Evolutionary conservation across 2,329 filamentous ascomycete species (phyloP).

Genomic region (Fusarium camptoceras): DNA sequence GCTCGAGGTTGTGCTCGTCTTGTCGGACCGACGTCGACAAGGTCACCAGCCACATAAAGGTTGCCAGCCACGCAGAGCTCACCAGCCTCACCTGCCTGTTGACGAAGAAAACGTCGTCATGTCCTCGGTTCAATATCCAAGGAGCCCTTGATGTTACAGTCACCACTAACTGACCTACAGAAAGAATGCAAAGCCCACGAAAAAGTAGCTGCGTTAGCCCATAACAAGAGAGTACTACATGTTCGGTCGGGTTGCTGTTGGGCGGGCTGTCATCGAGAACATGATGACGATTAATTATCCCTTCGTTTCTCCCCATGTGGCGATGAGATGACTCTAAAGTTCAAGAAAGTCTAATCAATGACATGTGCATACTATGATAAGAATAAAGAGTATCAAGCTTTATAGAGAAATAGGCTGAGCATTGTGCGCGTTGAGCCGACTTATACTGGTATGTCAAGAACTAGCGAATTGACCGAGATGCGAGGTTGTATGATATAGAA

Average conservation of each 20-base stretch:
- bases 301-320: neutral
- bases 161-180: rapidly evolving
- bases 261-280: neutral
- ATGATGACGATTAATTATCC: neutral
- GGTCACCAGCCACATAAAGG: neutral
- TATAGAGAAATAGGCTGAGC: neutral
- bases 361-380: rapidly evolving
- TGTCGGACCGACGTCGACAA: neutral
- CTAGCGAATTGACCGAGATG: neutral
- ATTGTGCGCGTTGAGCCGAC: neutral
- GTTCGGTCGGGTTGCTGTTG: neutral
- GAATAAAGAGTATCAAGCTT: neutral
- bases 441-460: neutral
- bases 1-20: too few species aligned
- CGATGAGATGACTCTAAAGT: rapidly evolving
- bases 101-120: too few species aligned
- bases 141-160: too few species aligned
- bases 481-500: neutral
- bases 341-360: neutral
- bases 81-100: too few species aligned
- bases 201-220: rapidly evolving
- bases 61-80: neutral
- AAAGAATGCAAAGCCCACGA: too few species aligned
- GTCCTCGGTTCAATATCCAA: too few species aligned
- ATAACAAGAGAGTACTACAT: neutral